A percentile compares a stretch with the other conserved stretches of the same genome.
Conservation (phyloP, 2,329 filamentous ascomycete genomes). For the Albifimbria verrucaria region DNA sequence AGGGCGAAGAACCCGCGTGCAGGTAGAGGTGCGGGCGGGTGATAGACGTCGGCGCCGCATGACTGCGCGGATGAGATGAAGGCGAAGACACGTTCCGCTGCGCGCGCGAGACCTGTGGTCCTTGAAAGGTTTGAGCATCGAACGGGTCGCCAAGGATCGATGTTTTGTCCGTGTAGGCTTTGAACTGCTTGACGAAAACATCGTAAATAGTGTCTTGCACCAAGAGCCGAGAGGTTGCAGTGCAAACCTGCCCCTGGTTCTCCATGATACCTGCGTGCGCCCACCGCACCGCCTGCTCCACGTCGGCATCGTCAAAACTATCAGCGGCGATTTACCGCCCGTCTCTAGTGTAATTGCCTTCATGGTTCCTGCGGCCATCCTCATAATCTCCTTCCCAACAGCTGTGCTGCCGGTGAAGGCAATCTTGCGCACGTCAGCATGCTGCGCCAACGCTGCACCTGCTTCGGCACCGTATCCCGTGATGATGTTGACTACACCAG, state of each 20-base stretch:
- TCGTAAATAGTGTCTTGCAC: constrained; percentile 57
- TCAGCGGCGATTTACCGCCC: constrained; percentile 57
- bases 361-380: constrained; percentile 56
- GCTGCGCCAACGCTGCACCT: constrained; percentile 61
- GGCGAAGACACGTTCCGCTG: constrained; percentile 62
- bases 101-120: constrained; percentile 62
- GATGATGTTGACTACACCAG: constrained; percentile 69
- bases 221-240: constrained; percentile 55
- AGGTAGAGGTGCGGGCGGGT: constrained; percentile 10
- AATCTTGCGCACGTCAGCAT: constrained; percentile 65
- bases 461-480: constrained; percentile 64
- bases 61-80: constrained; percentile 64
- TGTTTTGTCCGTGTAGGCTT: constrained; percentile 48
- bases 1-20: constrained; percentile 22
- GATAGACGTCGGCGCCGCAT: constrained; percentile 53
- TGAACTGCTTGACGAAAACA: constrained; percentile 61
- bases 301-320: constrained; percentile 60
- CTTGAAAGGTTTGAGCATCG: constrained; percentile 60
- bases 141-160: constrained; percentile 65
- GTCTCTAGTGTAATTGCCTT: constrained; percentile 60
- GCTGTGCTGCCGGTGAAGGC: constrained; percentile 70
- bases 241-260: constrained; percentile 59
- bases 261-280: constrained; percentile 41
- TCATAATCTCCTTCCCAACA: constrained; percentile 69
- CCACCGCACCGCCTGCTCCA: constrained; percentile 61